Conservation (phyloP, 2,329 filamentous ascomycete species). For the Canariomyces notabilis region DNA sequence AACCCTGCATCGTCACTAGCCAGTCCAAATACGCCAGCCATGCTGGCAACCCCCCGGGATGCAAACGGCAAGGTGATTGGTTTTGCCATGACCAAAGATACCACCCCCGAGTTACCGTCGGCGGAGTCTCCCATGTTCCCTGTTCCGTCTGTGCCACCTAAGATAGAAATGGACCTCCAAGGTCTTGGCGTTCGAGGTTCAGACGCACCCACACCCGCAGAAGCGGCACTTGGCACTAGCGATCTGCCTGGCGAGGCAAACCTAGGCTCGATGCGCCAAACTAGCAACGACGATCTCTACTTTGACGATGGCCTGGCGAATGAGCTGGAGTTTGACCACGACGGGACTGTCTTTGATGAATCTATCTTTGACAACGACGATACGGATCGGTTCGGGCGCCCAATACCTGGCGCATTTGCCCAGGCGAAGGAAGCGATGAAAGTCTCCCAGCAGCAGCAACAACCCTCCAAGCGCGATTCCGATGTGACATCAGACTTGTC, state of each 20-base stretch:
- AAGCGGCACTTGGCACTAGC: constrained; percentile 20
- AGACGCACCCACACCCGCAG: not conserved
- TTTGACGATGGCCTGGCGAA: constrained; percentile 55
- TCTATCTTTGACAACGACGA: constrained; percentile 67
- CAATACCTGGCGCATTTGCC: constrained; percentile 54
- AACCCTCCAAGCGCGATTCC: constrained; percentile 40
- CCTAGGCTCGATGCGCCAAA: not conserved
- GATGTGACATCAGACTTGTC: constrained; percentile 44
- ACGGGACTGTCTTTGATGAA: constrained; percentile 61
- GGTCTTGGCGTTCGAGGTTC: constrained; percentile 40
- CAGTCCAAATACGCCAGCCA: constrained; percentile 45
- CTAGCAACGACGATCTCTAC: constrained; percentile 59
- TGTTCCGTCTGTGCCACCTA: constrained; percentile 8
- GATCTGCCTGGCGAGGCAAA: constrained; percentile 16
- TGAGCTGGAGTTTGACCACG: constrained; percentile 45
- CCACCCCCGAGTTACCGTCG: constrained; percentile 31
- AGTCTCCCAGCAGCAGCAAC: constrained; percentile 31
- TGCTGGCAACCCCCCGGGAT: constrained; percentile 52
- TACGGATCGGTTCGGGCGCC: constrained; percentile 57
- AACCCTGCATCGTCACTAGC: constrained; percentile 45
- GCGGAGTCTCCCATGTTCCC: constrained; percentile 18
- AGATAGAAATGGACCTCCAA: constrained; percentile 25
- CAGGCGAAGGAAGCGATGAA: constrained; percentile 43
- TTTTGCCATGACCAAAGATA: constrained; percentile 48
- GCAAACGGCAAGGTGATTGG: constrained; percentile 51